Percentiles rank a stretch among this genome's conserved stretches.
phyloP scores from a whole-genome alignment of 2,329 filamentous ascomycete genomes.

The Aureobasidium subglaciale region DNA sequence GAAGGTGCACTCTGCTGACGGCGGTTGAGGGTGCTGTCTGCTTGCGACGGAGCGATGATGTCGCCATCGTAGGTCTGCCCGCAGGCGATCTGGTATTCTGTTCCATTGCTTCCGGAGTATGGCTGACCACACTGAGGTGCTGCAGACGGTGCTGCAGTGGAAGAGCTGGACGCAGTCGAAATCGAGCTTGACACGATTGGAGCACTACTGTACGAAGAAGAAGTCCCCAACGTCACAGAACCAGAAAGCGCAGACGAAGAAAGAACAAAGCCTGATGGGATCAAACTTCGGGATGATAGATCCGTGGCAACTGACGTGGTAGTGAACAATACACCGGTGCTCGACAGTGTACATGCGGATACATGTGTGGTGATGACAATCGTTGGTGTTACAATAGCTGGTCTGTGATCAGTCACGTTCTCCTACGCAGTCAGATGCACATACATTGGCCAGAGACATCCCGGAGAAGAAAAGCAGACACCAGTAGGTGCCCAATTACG shows the following conservation, averaged over 20 bases:
- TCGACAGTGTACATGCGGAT: background rate
- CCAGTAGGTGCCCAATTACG: background rate
- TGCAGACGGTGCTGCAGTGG: background rate
- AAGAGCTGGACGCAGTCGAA: background rate
- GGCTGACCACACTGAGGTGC: conserved; percentile 9
- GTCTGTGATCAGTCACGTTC: background rate
- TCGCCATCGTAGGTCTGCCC: conserved; percentile 11
- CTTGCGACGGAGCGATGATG: background rate
- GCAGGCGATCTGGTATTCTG: conserved; percentile 5
- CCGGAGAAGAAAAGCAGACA: background rate
- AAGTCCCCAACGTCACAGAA: background rate
- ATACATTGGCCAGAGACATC: conserved; percentile 3
- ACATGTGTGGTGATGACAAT: conserved; percentile 11
- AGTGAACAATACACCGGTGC: background rate
- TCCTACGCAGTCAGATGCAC: background rate
- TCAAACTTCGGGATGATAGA: background rate
- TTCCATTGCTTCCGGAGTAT: background rate
- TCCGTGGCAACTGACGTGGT: background rate
- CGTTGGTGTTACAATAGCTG: background rate
- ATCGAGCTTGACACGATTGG: background rate
- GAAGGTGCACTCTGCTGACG: background rate
- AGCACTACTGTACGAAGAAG: background rate
- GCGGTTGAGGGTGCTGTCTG: background rate
- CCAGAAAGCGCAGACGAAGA: background rate
- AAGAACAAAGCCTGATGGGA: conserved; percentile 7